These are phyloP conservation scores for Mangifera indica DNA, from an alignment of 345 rosid genomes.

Conservation along the genomic window DNA sequence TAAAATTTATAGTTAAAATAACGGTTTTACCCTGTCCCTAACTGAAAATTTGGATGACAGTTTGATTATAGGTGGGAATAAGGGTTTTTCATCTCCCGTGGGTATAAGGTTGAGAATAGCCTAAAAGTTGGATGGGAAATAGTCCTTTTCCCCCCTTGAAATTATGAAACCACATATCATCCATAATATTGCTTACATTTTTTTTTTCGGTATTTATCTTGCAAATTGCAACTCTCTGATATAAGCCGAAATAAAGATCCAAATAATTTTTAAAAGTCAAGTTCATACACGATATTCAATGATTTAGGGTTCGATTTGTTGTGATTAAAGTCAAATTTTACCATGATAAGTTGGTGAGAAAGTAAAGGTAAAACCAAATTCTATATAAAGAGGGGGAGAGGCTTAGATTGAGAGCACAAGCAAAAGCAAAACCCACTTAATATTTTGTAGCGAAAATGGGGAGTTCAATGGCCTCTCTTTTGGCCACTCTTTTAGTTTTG, in stretches of 20 bases:
- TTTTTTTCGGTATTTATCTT: too few relatives aligned
- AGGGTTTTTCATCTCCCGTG: too few relatives aligned
- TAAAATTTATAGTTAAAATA: too few relatives aligned
- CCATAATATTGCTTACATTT: too few relatives aligned
- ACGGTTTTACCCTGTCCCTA: too few relatives aligned
- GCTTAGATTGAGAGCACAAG: conserved; percentile 24
- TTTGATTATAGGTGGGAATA: too few relatives aligned
- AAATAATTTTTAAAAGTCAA: neutral
- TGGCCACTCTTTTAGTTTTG: conserved; percentile 44
- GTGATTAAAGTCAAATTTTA: conserved; percentile 14
- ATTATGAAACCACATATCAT: too few relatives aligned
- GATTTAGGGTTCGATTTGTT: neutral
- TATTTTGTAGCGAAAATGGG: conserved; percentile 32
- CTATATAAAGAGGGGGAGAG: conserved; percentile 56
- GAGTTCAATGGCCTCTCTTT: conserved; percentile 48
- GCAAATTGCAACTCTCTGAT: too few relatives aligned
- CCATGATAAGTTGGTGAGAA: neutral
- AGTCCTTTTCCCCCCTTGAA: neutral
- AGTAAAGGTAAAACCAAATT: conserved; percentile 25
- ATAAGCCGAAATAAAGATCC: neutral
- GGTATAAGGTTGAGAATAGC: too few relatives aligned
- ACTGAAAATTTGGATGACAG: too few relatives aligned
- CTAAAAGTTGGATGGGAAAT: too few relatives aligned
- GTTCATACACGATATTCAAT: neutral
- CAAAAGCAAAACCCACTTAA: conserved; percentile 22